Evolutionary conservation across 2,329 filamentous ascomycete genomes (phyloP), one percentile per base, ranked within the genome.

Genomic region (Clonostachys rhizophaga): DNA sequence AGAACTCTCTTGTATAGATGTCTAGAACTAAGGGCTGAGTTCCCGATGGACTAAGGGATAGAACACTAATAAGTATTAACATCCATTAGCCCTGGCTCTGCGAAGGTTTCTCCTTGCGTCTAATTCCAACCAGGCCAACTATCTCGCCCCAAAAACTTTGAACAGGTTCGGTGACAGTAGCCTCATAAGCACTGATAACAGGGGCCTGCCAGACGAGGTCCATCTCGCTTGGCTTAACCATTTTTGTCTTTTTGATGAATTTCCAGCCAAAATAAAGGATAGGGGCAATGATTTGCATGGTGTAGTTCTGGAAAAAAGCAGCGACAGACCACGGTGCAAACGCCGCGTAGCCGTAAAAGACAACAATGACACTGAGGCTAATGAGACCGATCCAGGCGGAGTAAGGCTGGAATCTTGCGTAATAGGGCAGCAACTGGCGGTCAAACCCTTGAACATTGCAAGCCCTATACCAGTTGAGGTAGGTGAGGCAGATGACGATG

Each of bases 191-290:
- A 49, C 84, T 81, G 47, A 84, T 78, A 18, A 70, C 55, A 18
- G 79, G 79, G n/a, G 74, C 68, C 55, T 85, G 73, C 80, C 79
- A 79, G 40, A 81, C 66, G 14, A 85, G 68, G 55, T 86, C 81
- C 4, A 74, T 72, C 56, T 86, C 76, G 6, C 69, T 59, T 0
- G 82, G 67, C 3, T 64, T 64, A 16, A 83, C 67, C 45, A 78
- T 67, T 49, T 71, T 72, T 2, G 83, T 87, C 48, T 68, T 69
- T 67, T 83, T 81, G 60, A 81, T 17, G 2, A 87, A 8, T 65
- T 88, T 89, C 81, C 82, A 88, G 55, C 70, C 70, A 17, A 75
- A 44, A 58, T 76, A 86, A 30, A 81, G 63, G 36, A 79, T 58
- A 7, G 75, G 71, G 0, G 74, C 72, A 24, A 83, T 58, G 14